A percentile compares a stretch with the other conserved stretches of the same genome.
Conservation (phyloP, 768 basidiomycete genomes). For the Suillus placidus region DNA sequence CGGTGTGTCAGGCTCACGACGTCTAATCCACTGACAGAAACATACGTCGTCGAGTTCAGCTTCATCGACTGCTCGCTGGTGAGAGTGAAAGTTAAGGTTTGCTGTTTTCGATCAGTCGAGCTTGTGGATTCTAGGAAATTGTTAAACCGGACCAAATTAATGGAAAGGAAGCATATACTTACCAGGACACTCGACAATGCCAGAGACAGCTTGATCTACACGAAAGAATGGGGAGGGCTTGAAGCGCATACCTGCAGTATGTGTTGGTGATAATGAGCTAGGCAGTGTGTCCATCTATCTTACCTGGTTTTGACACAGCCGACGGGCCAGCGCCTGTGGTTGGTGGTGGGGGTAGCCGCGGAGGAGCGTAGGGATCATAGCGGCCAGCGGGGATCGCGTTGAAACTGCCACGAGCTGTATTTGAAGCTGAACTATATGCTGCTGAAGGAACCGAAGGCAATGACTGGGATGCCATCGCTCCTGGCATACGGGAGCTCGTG, state of each 20-base stretch:
- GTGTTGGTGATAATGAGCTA: constrained; percentile 16
- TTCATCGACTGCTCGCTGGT: constrained; percentile 65
- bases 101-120: constrained; percentile 74
- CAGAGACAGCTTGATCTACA: constrained; percentile 66
- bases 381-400: constrained; percentile 40
- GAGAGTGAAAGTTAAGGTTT: constrained; percentile 63
- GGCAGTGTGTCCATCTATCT: constrained; percentile 19
- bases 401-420: constrained; percentile 23
- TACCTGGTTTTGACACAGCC: constrained; percentile 31
- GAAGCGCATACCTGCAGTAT: constrained; percentile 64
- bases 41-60: constrained; percentile 58
- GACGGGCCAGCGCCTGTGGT: constrained; percentile 40
- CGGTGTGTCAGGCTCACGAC: neutral
- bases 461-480: constrained; percentile 28
- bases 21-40: constrained; percentile 15
- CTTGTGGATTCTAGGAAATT: constrained; percentile 66
- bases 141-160: constrained; percentile 10
- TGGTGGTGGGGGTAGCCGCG: constrained; percentile 45
- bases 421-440: constrained; percentile 22
- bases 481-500: constrained; percentile 28
- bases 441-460: constrained; percentile 22
- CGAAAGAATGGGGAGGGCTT: constrained; percentile 80
- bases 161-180: constrained; percentile 17
- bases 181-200: constrained; percentile 81
- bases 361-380: constrained; percentile 70